phyloP scores from a whole-genome alignment of 257 asterid genomes.

The Solanum corneliomulleri region DNA sequence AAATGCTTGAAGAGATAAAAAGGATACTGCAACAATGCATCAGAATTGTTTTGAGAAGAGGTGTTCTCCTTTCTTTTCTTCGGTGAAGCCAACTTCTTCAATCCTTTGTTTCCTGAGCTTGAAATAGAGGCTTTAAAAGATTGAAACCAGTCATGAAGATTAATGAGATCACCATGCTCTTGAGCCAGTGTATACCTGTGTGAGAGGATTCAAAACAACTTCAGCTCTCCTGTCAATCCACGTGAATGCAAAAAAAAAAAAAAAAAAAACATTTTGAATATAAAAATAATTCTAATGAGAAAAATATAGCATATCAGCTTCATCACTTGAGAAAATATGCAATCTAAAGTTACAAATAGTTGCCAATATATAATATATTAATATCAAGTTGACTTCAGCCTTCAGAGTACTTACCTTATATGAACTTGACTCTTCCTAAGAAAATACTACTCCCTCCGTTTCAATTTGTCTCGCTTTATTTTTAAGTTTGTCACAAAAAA shows the following conservation, averaged over 20 bases:
- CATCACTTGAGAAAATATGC: not conserved
- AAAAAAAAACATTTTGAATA: not conserved
- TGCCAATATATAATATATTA: not conserved
- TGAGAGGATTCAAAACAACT: not conserved
- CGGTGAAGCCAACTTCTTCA: slow-evolving; percentile 50
- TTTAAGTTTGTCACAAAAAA: not conserved
- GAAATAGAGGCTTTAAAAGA: slow-evolving; percentile 59
- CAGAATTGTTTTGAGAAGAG: slow-evolving; percentile 27
- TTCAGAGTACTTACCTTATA: not conserved
- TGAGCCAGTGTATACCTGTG: slow-evolving; percentile 76
- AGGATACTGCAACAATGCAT: slow-evolving; percentile 87
- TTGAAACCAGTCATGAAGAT: slow-evolving; percentile 85
- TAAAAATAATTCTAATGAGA: not conserved
- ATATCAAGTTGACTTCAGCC: not conserved
- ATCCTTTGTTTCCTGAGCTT: slow-evolving; percentile 29
- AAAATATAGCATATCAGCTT: not conserved
- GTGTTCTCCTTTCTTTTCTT: slow-evolving; percentile 40
- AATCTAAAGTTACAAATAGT: not conserved
- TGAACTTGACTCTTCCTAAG: not conserved
- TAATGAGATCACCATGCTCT: slow-evolving; percentile 93
- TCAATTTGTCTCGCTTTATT: not conserved
- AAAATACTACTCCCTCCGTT: not conserved
- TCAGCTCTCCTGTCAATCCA: not conserved
- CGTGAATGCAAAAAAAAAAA: not conserved
- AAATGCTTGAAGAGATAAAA: not conserved